Evolutionary conservation across 2,329 filamentous ascomycete species (phyloP).

Genomic region (Aspergillus bombycis): DNA sequence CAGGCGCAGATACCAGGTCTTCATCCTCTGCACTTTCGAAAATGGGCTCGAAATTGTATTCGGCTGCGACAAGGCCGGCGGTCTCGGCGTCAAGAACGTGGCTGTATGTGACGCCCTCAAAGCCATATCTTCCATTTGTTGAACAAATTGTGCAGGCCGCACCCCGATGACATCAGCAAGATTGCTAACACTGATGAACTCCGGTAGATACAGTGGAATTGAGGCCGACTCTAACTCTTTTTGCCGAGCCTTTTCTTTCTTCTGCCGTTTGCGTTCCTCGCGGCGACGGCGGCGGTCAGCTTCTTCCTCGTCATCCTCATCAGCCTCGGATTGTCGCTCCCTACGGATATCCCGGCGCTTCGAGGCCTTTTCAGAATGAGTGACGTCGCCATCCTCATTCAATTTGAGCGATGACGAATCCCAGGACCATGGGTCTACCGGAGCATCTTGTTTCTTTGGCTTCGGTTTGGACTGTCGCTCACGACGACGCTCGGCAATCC

Average conservation of each 20-base stretch:
- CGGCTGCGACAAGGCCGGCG: constrained; percentile 83
- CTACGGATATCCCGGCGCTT: constrained; percentile 31
- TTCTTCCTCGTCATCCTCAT: constrained; percentile 44
- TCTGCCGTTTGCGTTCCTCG: constrained; percentile 38
- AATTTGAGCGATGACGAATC: constrained; percentile 32
- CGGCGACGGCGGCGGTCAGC: constrained; percentile 38
- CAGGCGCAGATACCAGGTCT: constrained; percentile 73
- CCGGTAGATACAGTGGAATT: constrained; percentile 75
- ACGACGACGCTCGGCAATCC: constrained; percentile 1
- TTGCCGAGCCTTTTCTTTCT: constrained; percentile 48
- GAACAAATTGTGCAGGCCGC: constrained; percentile 70
- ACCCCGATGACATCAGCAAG: constrained; percentile 76
- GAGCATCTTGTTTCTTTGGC: constrained; percentile 11
- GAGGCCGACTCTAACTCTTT: constrained; percentile 46
- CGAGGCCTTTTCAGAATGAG: constrained; percentile 21
- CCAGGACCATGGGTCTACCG: constrained; percentile 32
- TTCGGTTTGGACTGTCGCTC: constrained; percentile 3
- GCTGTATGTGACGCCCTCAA: constrained; percentile 79
- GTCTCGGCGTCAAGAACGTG: constrained; percentile 90
- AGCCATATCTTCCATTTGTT: constrained; percentile 79
- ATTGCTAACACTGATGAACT: constrained; percentile 87
- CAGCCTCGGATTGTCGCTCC: constrained; percentile 26
- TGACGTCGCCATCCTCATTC: constrained; percentile 5
- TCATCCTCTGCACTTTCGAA: constrained; percentile 63
- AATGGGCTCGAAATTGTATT: constrained; percentile 88